Percentiles rank a stretch among this genome's conserved stretches.
Evolutionary conservation across 2,329 filamentous ascomycete species (phyloP).

Genomic region (Aspergillus sp.): DNA sequence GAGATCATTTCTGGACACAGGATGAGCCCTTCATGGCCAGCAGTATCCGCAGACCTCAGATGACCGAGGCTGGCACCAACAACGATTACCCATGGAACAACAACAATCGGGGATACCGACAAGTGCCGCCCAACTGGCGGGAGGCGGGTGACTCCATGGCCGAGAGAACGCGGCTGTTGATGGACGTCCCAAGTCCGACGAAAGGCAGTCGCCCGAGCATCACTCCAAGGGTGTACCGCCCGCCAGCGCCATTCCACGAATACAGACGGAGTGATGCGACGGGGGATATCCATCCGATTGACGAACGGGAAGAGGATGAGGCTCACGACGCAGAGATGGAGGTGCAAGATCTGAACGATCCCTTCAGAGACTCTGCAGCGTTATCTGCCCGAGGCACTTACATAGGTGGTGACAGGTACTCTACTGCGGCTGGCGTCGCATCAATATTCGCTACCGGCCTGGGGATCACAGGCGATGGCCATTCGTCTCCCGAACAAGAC

Average conservation of each 20-base stretch:
- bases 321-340: constrained; percentile 17
- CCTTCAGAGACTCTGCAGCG: constrained; percentile 25
- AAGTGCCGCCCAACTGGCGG: constrained; percentile 21
- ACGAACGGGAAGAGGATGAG: constrained; percentile 61
- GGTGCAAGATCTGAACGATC: constrained; percentile 14
- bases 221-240: constrained; percentile 35
- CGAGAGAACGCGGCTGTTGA: constrained; percentile 42
- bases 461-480: constrained; percentile 23
- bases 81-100: constrained; percentile 29
- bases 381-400: constrained; percentile 25
- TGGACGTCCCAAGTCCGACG: constrained; percentile 39
- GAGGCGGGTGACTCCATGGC: constrained; percentile 30
- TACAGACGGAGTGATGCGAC: constrained; percentile 49
- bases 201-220: constrained; percentile 39
- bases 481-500: constrained; percentile 49
- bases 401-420: constrained; percentile 17
- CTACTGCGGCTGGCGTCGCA: background rate
- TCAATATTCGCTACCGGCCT: constrained; percentile 1
- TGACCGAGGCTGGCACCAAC: constrained; percentile 18
- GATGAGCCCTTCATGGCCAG: constrained; percentile 40
- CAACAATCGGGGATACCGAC: constrained; percentile 14
- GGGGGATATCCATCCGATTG: constrained; percentile 61
- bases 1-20: constrained; percentile 40
- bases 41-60: constrained; percentile 31
- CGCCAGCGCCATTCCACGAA: constrained; percentile 48